These are phyloP conservation scores for Globisporangium cystogenes DNA, from an alignment of 352 stramenopile genomes.

Conservation along the genomic window DNA sequence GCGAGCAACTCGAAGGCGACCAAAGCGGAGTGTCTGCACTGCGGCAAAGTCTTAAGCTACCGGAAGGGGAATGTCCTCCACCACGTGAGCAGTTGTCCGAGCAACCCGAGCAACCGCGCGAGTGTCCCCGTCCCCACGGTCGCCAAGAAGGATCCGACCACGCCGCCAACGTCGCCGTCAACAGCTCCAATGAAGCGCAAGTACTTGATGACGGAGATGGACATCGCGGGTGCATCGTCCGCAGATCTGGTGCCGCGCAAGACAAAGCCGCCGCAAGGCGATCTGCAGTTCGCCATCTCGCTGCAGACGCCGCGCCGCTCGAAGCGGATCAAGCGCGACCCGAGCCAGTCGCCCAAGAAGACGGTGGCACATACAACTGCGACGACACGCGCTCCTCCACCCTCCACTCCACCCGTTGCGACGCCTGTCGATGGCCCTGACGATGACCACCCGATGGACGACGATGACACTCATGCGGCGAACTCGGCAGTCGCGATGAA, in stretches of 20 bases:
- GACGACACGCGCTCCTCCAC: neutral
- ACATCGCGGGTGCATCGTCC: neutral
- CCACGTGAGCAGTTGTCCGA: neutral
- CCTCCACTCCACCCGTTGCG: neutral
- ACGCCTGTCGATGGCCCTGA: neutral
- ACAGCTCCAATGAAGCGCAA: conserved; percentile 2
- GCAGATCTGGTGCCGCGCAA: neutral
- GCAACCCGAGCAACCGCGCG: neutral
- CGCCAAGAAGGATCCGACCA: neutral
- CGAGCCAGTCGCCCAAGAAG: neutral
- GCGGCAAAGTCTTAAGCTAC: neutral
- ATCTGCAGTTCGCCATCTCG: neutral
- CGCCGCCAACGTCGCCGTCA: neutral
- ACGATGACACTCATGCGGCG: neutral
- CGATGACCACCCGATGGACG: neutral
- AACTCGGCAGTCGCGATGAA: neutral
- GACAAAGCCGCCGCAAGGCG: neutral
- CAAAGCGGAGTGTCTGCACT: conserved; percentile 4
- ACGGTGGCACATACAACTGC: neutral
- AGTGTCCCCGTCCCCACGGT: no score
- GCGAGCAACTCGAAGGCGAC: conserved; percentile 12
- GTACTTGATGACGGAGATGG: neutral
- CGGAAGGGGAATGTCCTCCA: neutral
- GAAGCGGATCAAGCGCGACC: conserved; percentile 8
- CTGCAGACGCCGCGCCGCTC: conserved; percentile 5